These are phyloP conservation scores for Millerago galiae DNA, from an alignment of 805 yeast genomes.

Conservation along the genomic window DNA sequence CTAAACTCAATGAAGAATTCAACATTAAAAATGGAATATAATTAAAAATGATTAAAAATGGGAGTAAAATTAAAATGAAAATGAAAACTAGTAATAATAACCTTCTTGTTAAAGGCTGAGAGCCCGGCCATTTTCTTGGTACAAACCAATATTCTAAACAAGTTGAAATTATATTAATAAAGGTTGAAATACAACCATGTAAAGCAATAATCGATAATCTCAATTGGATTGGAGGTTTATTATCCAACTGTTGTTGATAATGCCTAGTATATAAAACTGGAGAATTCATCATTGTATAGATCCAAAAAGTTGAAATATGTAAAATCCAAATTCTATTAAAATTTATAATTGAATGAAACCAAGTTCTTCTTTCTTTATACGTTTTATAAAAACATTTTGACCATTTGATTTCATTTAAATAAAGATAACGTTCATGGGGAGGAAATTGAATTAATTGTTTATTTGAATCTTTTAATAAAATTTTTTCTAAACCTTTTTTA, in stretches of 20 bases:
- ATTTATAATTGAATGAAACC: constrained; percentile 69
- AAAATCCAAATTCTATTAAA: constrained; percentile 78
- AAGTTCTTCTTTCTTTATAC: constrained; percentile 64
- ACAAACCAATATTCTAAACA: constrained; percentile 54
- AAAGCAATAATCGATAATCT: constrained; percentile 53
- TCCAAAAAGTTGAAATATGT: constrained; percentile 73
- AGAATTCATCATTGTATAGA: constrained; percentile 61
- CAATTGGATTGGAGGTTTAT: constrained; percentile 54
- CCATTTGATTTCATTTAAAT: constrained; percentile 59
- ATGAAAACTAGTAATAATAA: constrained; percentile 35
- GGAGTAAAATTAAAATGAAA: constrained; percentile 40
- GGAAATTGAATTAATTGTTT: constrained; percentile 28
- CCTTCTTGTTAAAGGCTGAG: constrained; percentile 50
- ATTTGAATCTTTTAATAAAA: constrained; percentile 40
- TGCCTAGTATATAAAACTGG: constrained; percentile 58
- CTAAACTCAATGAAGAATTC: constrained; percentile 30
- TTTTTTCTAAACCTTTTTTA: constrained; percentile 55
- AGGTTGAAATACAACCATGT: constrained; percentile 58
- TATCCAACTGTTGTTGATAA: constrained; percentile 47
- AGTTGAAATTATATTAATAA: constrained; percentile 51
- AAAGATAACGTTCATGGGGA: constrained; percentile 47
- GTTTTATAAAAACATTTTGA: constrained; percentile 63
- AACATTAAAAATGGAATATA: constrained; percentile 27
- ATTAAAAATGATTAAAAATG: constrained; percentile 47
- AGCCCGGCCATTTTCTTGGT: constrained; percentile 71